These are phyloP conservation scores for Suhomyces tanzawaensis DNA, from an alignment of 805 yeast genomes.

Conservation along the genomic window DNA sequence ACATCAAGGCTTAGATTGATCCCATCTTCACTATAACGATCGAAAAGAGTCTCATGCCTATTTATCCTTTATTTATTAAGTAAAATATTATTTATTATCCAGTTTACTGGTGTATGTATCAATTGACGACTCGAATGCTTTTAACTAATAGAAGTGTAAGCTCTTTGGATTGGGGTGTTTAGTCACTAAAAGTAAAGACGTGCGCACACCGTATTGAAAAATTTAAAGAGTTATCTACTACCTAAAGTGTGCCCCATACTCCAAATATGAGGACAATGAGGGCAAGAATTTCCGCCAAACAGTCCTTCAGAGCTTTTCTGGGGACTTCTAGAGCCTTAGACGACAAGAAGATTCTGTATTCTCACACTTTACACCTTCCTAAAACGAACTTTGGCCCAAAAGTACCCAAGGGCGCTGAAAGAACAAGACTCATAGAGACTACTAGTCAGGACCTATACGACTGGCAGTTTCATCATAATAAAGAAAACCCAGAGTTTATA, in stretches of 20 bases:
- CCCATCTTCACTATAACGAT: not conserved
- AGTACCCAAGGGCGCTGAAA: slow-evolving; percentile 49
- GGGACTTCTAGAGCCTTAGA: not conserved
- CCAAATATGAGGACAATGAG: not conserved
- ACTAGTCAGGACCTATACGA: slow-evolving; percentile 60
- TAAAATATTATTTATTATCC: slow-evolving; percentile 9
- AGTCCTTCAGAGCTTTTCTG: too few relatives aligned
- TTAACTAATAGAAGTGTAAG: not conserved
- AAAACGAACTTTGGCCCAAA: slow-evolving; percentile 51
- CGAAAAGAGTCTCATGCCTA: slow-evolving; percentile 1
- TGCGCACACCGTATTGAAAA: not conserved
- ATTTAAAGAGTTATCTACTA: not conserved
- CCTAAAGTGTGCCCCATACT: too few relatives aligned
- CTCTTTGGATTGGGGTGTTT: not conserved
- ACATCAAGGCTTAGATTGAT: slow-evolving; percentile 21
- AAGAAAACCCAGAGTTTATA: slow-evolving; percentile 40
- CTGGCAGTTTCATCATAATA: slow-evolving; percentile 42
- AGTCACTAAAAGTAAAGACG: not conserved
- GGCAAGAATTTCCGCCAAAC: too few relatives aligned
- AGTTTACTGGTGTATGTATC: slow-evolving; percentile 4
- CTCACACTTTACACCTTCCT: slow-evolving; percentile 63
- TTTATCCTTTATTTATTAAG: slow-evolving; percentile 13
- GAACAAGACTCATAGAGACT: slow-evolving; percentile 43
- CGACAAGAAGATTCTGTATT: slow-evolving; percentile 24
- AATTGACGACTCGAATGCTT: slow-evolving; percentile 6